Conservation (phyloP, 1,284 basidiomycete genomes). For the Boletus smithii region DNA sequence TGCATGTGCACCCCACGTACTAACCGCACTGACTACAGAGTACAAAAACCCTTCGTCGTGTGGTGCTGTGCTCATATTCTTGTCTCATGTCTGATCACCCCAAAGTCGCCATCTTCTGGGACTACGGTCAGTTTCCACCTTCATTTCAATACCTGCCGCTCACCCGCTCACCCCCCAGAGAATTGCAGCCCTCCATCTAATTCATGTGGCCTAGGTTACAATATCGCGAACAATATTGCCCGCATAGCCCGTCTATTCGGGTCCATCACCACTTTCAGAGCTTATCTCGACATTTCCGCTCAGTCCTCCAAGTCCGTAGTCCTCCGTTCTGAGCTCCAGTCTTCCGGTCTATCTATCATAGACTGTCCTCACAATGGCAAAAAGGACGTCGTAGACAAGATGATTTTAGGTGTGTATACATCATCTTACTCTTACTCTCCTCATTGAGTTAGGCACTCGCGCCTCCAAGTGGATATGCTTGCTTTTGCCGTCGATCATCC, state of each 20-base stretch:
- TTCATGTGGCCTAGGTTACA: constrained; percentile 41
- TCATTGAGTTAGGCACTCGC: constrained; percentile 11
- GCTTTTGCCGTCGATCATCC: constrained; percentile 46
- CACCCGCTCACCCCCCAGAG: constrained; percentile 36
- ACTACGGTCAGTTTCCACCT: constrained; percentile 45
- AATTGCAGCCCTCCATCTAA: constrained; percentile 50
- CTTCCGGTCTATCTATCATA: constrained; percentile 55
- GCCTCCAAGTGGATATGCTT: constrained; percentile 44
- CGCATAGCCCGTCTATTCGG: constrained; percentile 44
- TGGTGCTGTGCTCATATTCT: too few relatives aligned
- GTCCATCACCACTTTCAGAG: constrained; percentile 46
- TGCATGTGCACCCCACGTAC: too few relatives aligned
- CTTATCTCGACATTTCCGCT: constrained; percentile 47
- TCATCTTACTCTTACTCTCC: background rate
- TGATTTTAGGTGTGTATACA: constrained; percentile 35
- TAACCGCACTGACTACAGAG: constrained; percentile 3
- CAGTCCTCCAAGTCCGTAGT: constrained; percentile 29
- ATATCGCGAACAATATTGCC: constrained; percentile 43
- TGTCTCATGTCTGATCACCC: constrained; percentile 34
- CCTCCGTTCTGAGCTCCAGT: constrained; percentile 55
- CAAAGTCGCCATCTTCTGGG: constrained; percentile 60
- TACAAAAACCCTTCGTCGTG: constrained; percentile 24
- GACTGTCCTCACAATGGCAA: constrained; percentile 57
- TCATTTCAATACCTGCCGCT: background rate
- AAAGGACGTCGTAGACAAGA: constrained; percentile 45